Percentiles rank a stretch among this genome's conserved stretches.
These are phyloP conservation scores for Aspergillus ustus DNA, from an alignment of 2,329 filamentous ascomycete genomes.

Conservation along the genomic window DNA sequence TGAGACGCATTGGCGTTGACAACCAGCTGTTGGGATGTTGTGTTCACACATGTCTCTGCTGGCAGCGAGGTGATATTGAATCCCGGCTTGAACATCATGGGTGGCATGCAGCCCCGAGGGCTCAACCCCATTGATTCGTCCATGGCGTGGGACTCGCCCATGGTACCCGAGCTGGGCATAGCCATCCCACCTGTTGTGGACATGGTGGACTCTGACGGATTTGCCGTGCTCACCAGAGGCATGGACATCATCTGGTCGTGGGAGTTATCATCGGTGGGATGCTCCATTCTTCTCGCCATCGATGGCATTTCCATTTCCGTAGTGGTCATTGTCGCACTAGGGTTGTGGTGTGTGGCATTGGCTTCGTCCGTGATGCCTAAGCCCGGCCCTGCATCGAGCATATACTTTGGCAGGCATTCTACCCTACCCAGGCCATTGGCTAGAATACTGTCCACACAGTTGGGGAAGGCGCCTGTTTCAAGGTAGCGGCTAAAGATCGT, in stretches of 20 bases:
- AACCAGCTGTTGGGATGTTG: constrained; percentile 1
- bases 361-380: constrained; percentile 1
- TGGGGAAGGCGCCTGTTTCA: constrained; percentile 3
- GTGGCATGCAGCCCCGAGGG: constrained; percentile 2
- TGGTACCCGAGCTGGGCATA: constrained; percentile 1
- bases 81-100: constrained; percentile 3
- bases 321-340: not conserved
- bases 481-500: constrained; percentile 5
- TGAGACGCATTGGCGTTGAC: not conserved
- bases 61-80: not conserved
- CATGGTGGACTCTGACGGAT: not conserved
- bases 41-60: constrained; percentile 6
- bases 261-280: not conserved
- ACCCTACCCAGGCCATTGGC: constrained; percentile 7
- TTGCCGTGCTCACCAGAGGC: not conserved
- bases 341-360: not conserved
- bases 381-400: not conserved
- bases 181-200: not conserved
- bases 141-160: not conserved
- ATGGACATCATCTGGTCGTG: constrained; percentile 2
- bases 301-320: not conserved
- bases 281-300: constrained; percentile 4
- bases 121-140: not conserved
- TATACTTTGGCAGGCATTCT: constrained; percentile 6
- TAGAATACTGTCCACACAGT: constrained; percentile 1